Evolutionary conservation across 1,284 basidiomycete genomes (phyloP).

Genomic region (Heterobasidion occidentale): DNA sequence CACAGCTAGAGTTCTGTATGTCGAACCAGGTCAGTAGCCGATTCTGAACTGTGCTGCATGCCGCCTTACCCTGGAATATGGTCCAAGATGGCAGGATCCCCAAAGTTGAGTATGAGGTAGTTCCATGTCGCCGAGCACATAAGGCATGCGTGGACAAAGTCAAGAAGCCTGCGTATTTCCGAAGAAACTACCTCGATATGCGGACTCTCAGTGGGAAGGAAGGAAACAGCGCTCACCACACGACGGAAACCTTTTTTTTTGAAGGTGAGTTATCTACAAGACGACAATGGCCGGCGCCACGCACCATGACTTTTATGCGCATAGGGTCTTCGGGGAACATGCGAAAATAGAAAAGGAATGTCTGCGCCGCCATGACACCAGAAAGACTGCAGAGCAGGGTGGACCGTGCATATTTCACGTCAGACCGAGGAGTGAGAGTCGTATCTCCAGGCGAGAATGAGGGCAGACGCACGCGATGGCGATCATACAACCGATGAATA

Average conservation of each 20-base stretch:
- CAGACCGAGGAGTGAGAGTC: no score
- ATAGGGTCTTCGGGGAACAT: constrained; percentile 12
- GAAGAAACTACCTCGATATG: background rate
- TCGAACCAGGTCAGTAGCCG: background rate
- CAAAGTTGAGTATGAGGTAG: constrained; percentile 31
- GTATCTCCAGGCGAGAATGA: no score
- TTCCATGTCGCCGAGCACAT: constrained; percentile 28
- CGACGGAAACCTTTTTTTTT: background rate
- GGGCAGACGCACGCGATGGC: constrained; percentile 5
- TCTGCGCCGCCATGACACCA: constrained; percentile 14
- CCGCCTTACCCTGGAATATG: constrained; percentile 28
- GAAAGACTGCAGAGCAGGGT: constrained; percentile 10
- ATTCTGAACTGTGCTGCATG: no score
- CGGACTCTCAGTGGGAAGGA: background rate
- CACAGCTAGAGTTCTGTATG: constrained; percentile 34
- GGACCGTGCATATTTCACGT: no score
- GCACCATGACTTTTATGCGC: constrained; percentile 13
- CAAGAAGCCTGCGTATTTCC: constrained; percentile 18
- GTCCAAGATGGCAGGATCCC: constrained; percentile 21
- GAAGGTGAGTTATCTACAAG: background rate
- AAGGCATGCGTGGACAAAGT: constrained; percentile 28
- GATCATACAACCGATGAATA: constrained; percentile 8
- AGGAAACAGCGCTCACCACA: constrained; percentile 3
- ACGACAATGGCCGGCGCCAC: background rate
- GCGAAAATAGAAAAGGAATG: constrained; percentile 13